Conservation (phyloP, 2,329 filamentous ascomycete species). For the Cryphonectria parasitica region DNA sequence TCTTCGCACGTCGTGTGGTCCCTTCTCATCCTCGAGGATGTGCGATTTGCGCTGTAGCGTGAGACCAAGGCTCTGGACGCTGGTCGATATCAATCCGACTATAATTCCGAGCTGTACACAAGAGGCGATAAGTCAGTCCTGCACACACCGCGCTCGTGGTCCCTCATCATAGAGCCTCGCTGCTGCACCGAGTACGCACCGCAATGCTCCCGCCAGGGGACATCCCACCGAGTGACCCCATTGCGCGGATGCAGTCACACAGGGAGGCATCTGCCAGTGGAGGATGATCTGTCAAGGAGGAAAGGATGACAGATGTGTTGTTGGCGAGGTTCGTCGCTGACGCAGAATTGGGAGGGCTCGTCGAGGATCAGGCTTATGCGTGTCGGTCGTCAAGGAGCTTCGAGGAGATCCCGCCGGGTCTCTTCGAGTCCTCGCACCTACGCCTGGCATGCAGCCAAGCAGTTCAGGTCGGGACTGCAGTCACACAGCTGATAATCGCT, state of each 20-base stretch:
- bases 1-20: slow-evolving; percentile 73
- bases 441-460: slow-evolving; percentile 27
- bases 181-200: slow-evolving; percentile 51
- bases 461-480: slow-evolving; percentile 12
- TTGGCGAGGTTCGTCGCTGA: slow-evolving; percentile 29
- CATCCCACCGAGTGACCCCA: slow-evolving; percentile 75
- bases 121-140: slow-evolving; percentile 31
- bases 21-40: slow-evolving; percentile 95
- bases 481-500: not conserved
- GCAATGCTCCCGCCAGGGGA: slow-evolving; percentile 79
- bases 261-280: slow-evolving; percentile 52
- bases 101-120: slow-evolving; percentile 78
- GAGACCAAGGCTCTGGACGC: slow-evolving; percentile 90
- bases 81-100: slow-evolving; percentile 90
- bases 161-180: not conserved
- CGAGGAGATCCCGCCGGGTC: slow-evolving; percentile 8
- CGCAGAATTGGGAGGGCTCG: slow-evolving; percentile 9
- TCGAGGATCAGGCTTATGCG: slow-evolving; percentile 19
- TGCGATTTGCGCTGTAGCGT: slow-evolving; percentile 98
- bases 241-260: slow-evolving; percentile 50
- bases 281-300: slow-evolving; percentile 33
- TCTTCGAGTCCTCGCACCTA: slow-evolving; percentile 18
- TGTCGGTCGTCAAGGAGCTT: slow-evolving; percentile 22
- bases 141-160: not conserved
- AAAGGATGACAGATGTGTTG: slow-evolving; percentile 4